A percentile compares a stretch with the other conserved stretches of the same genome.
These are phyloP conservation scores for Prunella vulgaris DNA, from an alignment of 257 asterid genomes.

Conservation along the genomic window DNA sequence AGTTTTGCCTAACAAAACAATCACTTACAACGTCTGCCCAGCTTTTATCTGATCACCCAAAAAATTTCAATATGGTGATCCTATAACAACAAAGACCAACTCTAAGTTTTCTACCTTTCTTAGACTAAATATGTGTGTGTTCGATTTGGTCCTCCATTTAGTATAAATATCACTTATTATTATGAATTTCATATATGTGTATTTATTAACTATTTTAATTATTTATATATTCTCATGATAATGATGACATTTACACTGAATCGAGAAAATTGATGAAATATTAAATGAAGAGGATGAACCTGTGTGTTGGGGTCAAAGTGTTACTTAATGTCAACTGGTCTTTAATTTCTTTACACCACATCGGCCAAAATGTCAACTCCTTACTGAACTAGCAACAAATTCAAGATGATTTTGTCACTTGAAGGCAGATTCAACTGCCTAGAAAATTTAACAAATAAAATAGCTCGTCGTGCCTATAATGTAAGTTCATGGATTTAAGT, in stretches of 20 bases:
- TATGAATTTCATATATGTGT: no score
- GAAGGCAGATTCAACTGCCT: not conserved
- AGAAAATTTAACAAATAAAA: no score
- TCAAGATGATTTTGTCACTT: not conserved
- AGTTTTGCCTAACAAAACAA: conserved; percentile 4
- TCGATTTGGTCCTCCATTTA: no score
- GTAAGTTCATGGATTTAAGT: no score
- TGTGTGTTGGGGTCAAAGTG: no score
- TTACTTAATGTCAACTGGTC: not conserved
- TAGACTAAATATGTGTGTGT: not conserved
- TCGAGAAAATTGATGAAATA: no score
- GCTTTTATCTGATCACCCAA: not conserved
- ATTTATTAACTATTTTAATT: no score
- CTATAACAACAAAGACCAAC: not conserved
- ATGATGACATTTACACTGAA: no score
- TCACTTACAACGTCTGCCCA: not conserved
- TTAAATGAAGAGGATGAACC: no score
- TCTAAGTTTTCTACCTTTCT: not conserved
- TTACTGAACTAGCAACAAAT: not conserved
- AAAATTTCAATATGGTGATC: not conserved
- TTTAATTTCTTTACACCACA: not conserved
- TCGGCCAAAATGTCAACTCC: not conserved
- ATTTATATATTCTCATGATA: no score
- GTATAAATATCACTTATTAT: no score
- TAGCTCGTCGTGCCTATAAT: no score